These are phyloP conservation scores for Myriangium duriaei DNA, from an alignment of 2,329 filamentous ascomycete species.

Conservation along the genomic window DNA sequence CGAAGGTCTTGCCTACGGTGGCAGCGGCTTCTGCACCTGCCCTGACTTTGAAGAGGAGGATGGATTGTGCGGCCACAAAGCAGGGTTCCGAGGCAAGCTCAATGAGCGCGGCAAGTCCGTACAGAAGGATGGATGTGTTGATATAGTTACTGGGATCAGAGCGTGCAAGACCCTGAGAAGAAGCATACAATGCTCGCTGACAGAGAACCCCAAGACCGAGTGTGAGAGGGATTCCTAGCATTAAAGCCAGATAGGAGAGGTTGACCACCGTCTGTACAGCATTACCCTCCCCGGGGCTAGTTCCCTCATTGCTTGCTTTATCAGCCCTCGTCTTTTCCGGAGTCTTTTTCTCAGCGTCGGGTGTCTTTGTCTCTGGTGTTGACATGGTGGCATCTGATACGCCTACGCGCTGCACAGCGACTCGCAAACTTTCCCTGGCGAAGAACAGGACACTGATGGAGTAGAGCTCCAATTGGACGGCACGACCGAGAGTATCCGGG, in stretches of 20 bases:
- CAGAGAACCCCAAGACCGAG: conserved; percentile 56
- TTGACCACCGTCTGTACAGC: conserved; percentile 70
- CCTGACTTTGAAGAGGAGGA: conserved; percentile 65
- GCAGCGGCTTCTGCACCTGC: conserved; percentile 74
- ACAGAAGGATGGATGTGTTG: conserved; percentile 39
- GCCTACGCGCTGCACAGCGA: conserved; percentile 69
- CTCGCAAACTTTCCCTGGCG: conserved; percentile 75
- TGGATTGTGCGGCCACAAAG: conserved; percentile 77
- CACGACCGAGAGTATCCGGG: conserved; percentile 69
- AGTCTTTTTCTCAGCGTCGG: not conserved
- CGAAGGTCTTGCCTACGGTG: conserved; percentile 62
- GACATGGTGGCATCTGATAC: conserved; percentile 25
- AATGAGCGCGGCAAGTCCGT: conserved; percentile 46
- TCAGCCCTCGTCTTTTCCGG: not conserved
- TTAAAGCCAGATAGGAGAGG: conserved; percentile 66
- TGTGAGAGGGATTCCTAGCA: conserved; percentile 54
- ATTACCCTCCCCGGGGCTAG: conserved; percentile 20
- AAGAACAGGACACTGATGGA: conserved; percentile 92
- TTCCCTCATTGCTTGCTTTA: not conserved
- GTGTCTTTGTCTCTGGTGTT: not conserved
- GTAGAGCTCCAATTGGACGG: conserved; percentile 84
- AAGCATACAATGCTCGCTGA: conserved; percentile 34
- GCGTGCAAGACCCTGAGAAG: conserved; percentile 8
- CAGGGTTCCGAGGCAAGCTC: conserved; percentile 80
- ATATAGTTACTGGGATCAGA: conserved; percentile 49